phyloP scores from a whole-genome alignment of 1,139 yeast species.

The Lodderomyces beijingensis region DNA sequence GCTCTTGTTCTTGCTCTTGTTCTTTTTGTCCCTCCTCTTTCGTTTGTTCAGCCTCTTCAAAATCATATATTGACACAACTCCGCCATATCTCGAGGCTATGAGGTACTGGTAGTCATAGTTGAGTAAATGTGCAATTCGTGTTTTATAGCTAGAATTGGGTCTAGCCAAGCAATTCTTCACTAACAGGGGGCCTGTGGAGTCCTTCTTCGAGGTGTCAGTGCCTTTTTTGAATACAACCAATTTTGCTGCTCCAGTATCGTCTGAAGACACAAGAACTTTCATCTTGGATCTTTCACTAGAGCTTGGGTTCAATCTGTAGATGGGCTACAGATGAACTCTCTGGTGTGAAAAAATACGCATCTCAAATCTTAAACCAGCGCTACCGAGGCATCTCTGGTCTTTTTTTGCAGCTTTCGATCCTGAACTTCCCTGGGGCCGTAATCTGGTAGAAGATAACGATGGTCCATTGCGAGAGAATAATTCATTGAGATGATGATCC shows the following conservation, averaged over 20 bases:
- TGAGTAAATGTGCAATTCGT: slow-evolving; percentile 19
- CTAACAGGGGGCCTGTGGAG: slow-evolving; percentile 50
- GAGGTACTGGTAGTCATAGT: slow-evolving; percentile 30
- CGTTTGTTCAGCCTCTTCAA: slow-evolving; percentile 14
- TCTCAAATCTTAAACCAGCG: background rate
- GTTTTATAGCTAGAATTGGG: slow-evolving; percentile 26
- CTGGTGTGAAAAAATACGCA: background rate
- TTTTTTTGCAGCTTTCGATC: too few relatives aligned
- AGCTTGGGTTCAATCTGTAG: background rate
- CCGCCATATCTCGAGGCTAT: slow-evolving; percentile 45
- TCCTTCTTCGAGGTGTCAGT: slow-evolving; percentile 66
- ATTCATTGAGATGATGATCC: too few relatives aligned
- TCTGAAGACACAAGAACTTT: slow-evolving; percentile 51
- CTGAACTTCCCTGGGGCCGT: too few relatives aligned
- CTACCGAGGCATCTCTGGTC: too few relatives aligned
- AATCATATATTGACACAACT: slow-evolving; percentile 33
- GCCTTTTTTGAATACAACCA: slow-evolving; percentile 52
- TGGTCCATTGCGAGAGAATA: too few relatives aligned
- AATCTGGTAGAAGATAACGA: too few relatives aligned
- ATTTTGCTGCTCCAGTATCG: slow-evolving; percentile 55
- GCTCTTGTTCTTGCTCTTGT: slow-evolving; percentile 10
- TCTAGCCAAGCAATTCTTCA: slow-evolving; percentile 36
- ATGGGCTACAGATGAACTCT: background rate
- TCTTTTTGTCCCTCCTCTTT: slow-evolving; percentile 7
- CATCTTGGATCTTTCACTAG: slow-evolving; percentile 26